Conservation (phyloP, 805 yeast species). For the Soucietia sequanensis region DNA sequence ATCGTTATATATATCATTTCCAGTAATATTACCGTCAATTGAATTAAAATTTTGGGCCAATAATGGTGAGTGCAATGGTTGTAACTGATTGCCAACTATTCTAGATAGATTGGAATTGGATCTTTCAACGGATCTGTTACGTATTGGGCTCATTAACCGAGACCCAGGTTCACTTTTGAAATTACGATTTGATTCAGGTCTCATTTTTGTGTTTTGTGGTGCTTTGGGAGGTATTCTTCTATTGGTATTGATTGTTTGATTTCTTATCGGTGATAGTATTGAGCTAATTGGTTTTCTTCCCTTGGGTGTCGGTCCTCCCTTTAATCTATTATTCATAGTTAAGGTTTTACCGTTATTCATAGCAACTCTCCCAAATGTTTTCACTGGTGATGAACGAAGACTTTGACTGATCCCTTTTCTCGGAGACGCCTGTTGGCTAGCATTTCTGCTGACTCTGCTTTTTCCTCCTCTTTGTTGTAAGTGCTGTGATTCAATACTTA, state of each 20-base stretch:
- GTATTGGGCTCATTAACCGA: neutral
- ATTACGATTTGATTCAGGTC: neutral
- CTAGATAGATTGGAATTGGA: constrained; percentile 4
- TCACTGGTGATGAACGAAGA: neutral
- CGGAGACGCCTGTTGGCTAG: constrained; percentile 2
- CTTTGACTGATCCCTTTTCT: constrained; percentile 1
- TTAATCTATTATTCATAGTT: neutral
- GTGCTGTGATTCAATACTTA: constrained; percentile 29
- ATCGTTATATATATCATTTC: neutral
- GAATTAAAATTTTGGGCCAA: constrained; percentile 3
- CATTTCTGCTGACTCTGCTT: constrained; percentile 1
- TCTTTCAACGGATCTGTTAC: constrained; percentile 1
- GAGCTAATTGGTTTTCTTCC: neutral
- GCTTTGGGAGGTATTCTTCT: neutral
- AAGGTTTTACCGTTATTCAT: too few species aligned
- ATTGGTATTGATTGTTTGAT: neutral
- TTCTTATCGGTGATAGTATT: neutral
- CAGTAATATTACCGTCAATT: constrained; percentile 3
- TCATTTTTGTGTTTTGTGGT: neutral
- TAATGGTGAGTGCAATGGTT: constrained; percentile 18
- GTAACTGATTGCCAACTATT: constrained; percentile 8
- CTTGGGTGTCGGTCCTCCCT: neutral
- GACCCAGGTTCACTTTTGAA: constrained; percentile 2
- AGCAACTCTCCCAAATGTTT: too few species aligned
- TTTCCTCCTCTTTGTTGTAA: constrained; percentile 3